Evolutionary conservation across 176 grass and related monocot species (phyloP), one percentile per base, ranked within the genome.

Genomic region (Miscanthus lutarioriparius): DNA sequence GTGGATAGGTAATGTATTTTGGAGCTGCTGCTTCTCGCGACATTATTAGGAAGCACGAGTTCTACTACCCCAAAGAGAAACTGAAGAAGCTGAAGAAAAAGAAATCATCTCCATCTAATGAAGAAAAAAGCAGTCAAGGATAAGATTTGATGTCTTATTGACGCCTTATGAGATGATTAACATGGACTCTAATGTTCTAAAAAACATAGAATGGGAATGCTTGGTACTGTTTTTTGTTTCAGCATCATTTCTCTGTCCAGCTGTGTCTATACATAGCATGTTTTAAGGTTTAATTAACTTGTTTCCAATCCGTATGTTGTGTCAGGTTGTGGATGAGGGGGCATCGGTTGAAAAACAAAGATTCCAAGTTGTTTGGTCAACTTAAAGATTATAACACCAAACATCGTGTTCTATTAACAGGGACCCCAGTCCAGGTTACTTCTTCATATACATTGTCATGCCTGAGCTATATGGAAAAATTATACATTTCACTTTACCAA

Each of bases 91-190:
- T 80, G 30, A 99, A 99, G 86, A 96, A 96, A 75, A 96, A 86
- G 86, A 94, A 92, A 89, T 39, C 81, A 78, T 72, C 74, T 83
- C 85, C 88, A 54, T 76, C 79, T 80, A 91, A 44, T 70, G 92
- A 84, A 76, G 85, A 86, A 64, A 96, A 83, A 99, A 86, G 82
- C 91, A 96, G 65, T 89, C 91, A 49, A 94, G 90, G 85, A 93
- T 96, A 88, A 99, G 96, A 58, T 99, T 99, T 90, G 94, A 99
- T 84, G 97, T 99, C 73, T 94, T 99, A 74, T 84, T 99, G 81
- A 99, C 97, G 77, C 96, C 97, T 82, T 99, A 99, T 86, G 97
- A 99, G 90, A 99, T 99, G 97, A 94, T 99, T 81, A 99, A 99
- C 84, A 99, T 99, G 97, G 97, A 99, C 54, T 99, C 97, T 6